Evolutionary conservation across 257 asterid species (phyloP).

Genomic region (Anisodus tanguticus): DNA sequence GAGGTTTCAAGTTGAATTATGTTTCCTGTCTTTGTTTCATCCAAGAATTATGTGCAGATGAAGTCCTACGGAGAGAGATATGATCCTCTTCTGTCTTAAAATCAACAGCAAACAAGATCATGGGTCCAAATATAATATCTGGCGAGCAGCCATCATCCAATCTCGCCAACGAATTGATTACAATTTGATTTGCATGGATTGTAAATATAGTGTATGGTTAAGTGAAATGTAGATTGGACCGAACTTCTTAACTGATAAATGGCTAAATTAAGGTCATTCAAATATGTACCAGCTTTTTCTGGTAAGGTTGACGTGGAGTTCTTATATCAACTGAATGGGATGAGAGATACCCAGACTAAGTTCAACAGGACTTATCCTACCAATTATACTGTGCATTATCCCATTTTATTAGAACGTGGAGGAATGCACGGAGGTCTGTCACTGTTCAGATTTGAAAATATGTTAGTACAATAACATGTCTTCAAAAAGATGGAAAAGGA

Average conservation of each 20-base stretch:
- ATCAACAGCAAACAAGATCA: constrained; percentile 18
- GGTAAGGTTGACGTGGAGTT: neutral
- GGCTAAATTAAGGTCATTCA: neutral
- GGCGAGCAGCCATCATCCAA: neutral
- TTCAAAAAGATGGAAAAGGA: too few species aligned
- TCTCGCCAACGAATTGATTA: neutral
- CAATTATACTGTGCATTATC: neutral
- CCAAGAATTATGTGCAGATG: neutral
- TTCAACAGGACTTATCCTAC: constrained; percentile 2
- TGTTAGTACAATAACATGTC: too few species aligned
- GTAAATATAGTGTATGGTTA: neutral
- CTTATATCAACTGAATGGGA: neutral
- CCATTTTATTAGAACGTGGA: too few species aligned
- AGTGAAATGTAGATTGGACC: constrained; percentile 4
- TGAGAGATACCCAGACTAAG: constrained; percentile 5
- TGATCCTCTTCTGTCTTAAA: neutral
- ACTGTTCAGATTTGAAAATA: too few species aligned
- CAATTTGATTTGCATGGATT: neutral
- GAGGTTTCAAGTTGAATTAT: neutral
- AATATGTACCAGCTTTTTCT: neutral
- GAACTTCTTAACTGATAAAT: neutral
- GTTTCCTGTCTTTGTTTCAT: neutral
- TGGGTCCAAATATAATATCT: neutral
- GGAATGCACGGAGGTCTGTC: too few species aligned
- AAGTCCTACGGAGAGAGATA: neutral